Evolutionary conservation across 169 alveolate species (phyloP).

Genomic region (Plasmodium inui): DNA sequence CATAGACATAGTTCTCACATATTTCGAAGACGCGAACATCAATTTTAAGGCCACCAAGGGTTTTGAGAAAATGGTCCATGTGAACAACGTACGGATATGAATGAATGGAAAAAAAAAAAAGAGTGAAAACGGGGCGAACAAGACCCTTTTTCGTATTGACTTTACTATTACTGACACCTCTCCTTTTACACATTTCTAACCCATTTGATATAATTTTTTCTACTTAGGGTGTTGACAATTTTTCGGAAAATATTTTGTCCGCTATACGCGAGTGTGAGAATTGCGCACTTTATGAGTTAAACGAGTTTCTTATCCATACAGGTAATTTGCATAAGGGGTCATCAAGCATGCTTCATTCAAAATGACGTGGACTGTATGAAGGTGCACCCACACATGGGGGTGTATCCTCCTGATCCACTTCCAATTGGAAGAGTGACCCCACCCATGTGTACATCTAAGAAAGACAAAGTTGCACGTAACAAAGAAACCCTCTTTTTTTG

Average conservation of each 20-base stretch:
- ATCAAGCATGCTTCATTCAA: neutral
- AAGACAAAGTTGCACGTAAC: neutral
- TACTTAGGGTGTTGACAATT: conserved; percentile 36
- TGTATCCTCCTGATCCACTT: too few relatives aligned
- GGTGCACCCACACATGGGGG: neutral
- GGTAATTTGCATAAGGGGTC: conserved; percentile 14
- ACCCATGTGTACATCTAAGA: neutral
- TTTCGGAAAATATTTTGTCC: conserved; percentile 49
- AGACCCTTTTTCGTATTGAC: neutral
- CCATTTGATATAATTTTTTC: neutral
- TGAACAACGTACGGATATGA: conserved; percentile 27
- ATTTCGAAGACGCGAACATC: conserved; percentile 72
- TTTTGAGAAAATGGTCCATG: conserved; percentile 49
- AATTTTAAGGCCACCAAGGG: conserved; percentile 44
- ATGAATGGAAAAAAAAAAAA: neutral
- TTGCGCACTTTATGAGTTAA: conserved; percentile 26
- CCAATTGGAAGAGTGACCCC: too few relatives aligned
- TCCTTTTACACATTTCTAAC: neutral
- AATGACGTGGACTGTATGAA: neutral
- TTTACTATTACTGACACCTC: neutral
- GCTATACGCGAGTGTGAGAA: conserved; percentile 51
- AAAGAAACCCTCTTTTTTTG: neutral
- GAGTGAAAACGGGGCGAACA: neutral
- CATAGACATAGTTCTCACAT: conserved; percentile 46
- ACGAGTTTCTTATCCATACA: conserved; percentile 36